Percentiles rank a stretch among this genome's conserved stretches.
phyloP scores from a whole-genome alignment of 2,329 filamentous ascomycete genomes.

The Cercospora sojina region DNA sequence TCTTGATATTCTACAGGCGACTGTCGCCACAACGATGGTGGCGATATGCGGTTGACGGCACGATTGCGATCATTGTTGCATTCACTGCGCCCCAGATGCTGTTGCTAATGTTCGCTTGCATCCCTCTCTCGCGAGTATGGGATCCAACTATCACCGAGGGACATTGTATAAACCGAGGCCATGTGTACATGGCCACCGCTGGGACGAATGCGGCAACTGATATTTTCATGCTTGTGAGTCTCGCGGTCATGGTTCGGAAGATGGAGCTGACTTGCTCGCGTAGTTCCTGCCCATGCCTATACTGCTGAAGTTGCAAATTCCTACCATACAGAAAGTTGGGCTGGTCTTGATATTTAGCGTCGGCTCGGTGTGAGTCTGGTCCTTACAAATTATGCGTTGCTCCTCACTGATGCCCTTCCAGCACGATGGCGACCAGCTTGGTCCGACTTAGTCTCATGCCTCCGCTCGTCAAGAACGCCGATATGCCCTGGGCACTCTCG shows the following conservation, averaged over 20 bases:
- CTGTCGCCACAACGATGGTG: constrained; percentile 20
- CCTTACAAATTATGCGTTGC: neutral
- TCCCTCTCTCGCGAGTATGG: constrained; percentile 17
- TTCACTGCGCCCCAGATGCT: constrained; percentile 15
- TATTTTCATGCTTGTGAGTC: constrained; percentile 17
- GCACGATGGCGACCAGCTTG: constrained; percentile 20
- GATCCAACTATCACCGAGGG: constrained; percentile 19
- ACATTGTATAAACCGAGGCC: constrained; percentile 17
- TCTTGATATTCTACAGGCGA: constrained; percentile 20
- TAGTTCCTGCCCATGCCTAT: constrained; percentile 17
- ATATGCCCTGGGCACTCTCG: constrained; percentile 18
- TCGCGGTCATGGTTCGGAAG: neutral
- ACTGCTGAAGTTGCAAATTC: constrained; percentile 10
- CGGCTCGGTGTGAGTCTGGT: constrained; percentile 17
- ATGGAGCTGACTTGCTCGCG: neutral
- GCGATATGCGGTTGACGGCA: constrained; percentile 13
- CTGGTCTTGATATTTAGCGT: constrained; percentile 20
- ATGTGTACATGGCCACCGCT: constrained; percentile 20
- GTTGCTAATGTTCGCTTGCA: constrained; percentile 21
- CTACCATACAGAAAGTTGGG: constrained; percentile 11
- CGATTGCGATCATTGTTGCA: constrained; percentile 15
- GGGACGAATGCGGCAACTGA: constrained; percentile 23
- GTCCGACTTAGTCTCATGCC: constrained; percentile 21
- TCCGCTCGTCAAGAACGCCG: constrained; percentile 15
- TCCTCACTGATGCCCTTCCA: neutral